These are phyloP conservation scores for Actinomortierella wolfii DNA, from an alignment of 371 early-diverging fungal genomes.

Conservation along the genomic window DNA sequence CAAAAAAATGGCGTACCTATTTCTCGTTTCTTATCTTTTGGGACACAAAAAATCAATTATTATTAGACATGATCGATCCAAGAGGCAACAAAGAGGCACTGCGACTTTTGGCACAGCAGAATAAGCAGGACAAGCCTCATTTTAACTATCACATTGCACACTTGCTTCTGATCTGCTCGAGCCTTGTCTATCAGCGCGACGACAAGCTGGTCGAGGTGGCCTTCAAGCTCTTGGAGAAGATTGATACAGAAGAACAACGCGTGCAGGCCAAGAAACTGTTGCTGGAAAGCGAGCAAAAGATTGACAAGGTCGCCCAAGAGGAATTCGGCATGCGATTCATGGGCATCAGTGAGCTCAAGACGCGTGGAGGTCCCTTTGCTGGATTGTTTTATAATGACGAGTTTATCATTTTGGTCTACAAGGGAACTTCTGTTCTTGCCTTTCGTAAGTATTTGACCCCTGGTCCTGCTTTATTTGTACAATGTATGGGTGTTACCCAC, in stretches of 20 bases:
- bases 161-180: constrained; percentile 29
- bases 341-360: constrained; percentile 56
- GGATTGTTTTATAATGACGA: constrained; percentile 53
- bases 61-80: constrained; percentile 29
- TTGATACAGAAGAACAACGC: constrained; percentile 11
- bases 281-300: constrained; percentile 21
- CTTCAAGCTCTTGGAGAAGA: constrained; percentile 12
- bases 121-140: constrained; percentile 6
- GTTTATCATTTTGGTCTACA: constrained; percentile 51
- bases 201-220: constrained; percentile 49
- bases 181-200: constrained; percentile 54
- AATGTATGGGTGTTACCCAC: too few relatives aligned
- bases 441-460: too few relatives aligned
- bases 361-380: constrained; percentile 54
- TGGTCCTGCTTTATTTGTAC: too few relatives aligned
- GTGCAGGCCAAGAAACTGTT: constrained; percentile 12
- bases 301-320: constrained; percentile 18
- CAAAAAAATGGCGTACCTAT: too few relatives aligned
- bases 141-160: constrained; percentile 36
- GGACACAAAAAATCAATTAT: not conserved
- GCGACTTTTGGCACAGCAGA: constrained; percentile 12
- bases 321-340: constrained; percentile 52
- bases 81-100: constrained; percentile 28
- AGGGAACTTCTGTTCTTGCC: constrained; percentile 52
- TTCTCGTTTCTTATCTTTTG: too few relatives aligned